Percentiles rank a stretch among this genome's conserved stretches.
Evolutionary conservation across 164 flowering plant species (phyloP).

Genomic region (Brasenia schreberi): DNA sequence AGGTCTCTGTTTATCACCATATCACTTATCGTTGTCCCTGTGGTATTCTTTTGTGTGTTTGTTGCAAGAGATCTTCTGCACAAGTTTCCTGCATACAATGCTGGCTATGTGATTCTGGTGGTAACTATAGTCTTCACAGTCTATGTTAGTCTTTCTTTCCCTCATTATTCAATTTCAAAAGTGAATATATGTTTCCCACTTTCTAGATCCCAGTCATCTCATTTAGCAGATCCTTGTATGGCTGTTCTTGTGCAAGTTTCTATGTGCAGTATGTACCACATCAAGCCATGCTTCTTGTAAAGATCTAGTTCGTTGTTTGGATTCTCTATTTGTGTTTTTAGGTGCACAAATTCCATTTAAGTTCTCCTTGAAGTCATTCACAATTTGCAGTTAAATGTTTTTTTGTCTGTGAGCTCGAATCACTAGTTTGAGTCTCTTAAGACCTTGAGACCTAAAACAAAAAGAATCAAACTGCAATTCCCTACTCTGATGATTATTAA

Average conservation of each 20-base stretch:
- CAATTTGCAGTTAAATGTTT: neutral
- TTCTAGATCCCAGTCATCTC: neutral
- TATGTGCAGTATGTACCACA: no score
- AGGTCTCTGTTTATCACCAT: slow-evolving; percentile 59
- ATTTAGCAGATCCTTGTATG: no score
- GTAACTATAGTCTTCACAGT: slow-evolving; percentile 58
- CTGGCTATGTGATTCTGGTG: slow-evolving; percentile 85
- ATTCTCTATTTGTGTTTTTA: no score
- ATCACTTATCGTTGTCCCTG: slow-evolving; percentile 60
- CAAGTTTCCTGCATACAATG: slow-evolving; percentile 52
- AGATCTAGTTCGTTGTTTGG: no score
- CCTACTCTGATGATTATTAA: no score
- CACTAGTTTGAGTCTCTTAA: no score
- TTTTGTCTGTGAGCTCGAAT: no score
- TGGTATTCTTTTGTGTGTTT: slow-evolving; percentile 55
- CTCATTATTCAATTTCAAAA: neutral
- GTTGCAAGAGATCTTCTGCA: slow-evolving; percentile 89
- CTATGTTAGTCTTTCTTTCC: slow-evolving; percentile 41
- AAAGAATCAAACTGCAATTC: no score
- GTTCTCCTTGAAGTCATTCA: neutral
- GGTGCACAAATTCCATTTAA: neutral
- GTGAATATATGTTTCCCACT: neutral
- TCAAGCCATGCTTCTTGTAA: no score
- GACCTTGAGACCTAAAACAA: no score
- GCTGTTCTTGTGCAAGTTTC: no score